Conservation (phyloP, 768 basidiomycete genomes). For the Leccinum subtestaceum region DNA sequence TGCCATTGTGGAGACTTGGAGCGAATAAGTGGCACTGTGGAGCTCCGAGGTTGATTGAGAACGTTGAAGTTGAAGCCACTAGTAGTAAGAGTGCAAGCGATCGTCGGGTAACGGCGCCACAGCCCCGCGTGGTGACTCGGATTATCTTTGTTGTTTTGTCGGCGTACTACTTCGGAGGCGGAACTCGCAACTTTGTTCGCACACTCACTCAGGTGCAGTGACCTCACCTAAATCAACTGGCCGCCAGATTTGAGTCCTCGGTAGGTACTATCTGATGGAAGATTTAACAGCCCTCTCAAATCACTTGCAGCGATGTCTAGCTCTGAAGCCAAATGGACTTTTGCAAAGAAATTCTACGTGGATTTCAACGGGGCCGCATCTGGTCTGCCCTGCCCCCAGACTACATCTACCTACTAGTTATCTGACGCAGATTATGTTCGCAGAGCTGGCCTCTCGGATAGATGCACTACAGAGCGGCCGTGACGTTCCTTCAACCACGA, state of each 20-base stretch:
- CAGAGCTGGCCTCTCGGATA: slow-evolving; percentile 51
- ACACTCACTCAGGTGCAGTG: no score
- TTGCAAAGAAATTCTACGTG: slow-evolving; percentile 28
- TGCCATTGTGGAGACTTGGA: slow-evolving; percentile 17
- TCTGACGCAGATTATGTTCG: slow-evolving; percentile 16
- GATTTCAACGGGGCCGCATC: slow-evolving; percentile 26
- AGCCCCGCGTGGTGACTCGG: no score
- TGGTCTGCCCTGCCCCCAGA: slow-evolving; percentile 15
- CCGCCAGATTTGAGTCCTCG: no score
- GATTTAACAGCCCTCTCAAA: neutral
- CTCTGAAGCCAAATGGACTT: slow-evolving; percentile 26
- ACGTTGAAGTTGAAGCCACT: neutral
- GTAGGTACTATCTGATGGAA: no score
- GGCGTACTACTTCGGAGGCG: no score
- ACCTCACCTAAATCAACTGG: no score
- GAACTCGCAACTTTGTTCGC: no score
- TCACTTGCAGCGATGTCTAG: slow-evolving; percentile 15
- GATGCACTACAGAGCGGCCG: slow-evolving; percentile 35
- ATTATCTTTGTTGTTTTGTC: no score
- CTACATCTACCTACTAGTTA: neutral
- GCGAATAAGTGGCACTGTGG: neutral
- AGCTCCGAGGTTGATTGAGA: neutral
- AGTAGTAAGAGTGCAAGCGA: neutral
- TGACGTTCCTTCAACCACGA: slow-evolving; percentile 30
- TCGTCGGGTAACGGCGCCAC: no score